These are phyloP conservation scores for Globisporangium spiculum DNA, from an alignment of 352 stramenopile species.

Conservation along the genomic window DNA sequence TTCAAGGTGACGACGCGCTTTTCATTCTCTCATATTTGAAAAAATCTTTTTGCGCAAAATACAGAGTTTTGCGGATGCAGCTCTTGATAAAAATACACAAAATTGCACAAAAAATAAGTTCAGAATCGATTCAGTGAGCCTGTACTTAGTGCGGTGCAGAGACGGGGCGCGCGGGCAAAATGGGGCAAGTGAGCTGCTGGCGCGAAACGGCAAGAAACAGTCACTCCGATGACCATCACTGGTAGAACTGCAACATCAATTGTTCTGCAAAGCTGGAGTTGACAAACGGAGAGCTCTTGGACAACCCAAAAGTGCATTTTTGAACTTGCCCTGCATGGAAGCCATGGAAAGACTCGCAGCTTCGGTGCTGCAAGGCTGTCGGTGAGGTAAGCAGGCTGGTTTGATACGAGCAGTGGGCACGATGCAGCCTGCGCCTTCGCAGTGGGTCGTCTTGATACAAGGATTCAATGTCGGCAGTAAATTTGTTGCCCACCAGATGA, in stretches of 20 bases:
- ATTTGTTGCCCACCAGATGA: background rate
- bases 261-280: slow-evolving; percentile 2
- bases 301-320: background rate
- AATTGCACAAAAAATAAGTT: background rate
- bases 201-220: background rate
- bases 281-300: background rate
- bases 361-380: no score
- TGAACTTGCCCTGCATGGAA: no score
- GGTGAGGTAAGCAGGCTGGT: no score
- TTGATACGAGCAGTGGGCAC: no score
- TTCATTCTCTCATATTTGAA: background rate
- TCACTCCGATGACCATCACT: background rate
- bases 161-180: background rate
- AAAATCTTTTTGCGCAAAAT: background rate
- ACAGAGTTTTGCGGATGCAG: background rate
- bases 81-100: background rate
- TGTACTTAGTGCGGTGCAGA: background rate
- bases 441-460: no score
- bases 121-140: slow-evolving; percentile 14
- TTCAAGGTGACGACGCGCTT: slow-evolving; percentile 4
- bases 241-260: background rate
- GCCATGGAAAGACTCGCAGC: no score
- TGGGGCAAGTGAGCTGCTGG: background rate
- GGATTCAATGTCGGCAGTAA: background rate
- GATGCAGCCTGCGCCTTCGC: no score